Conservation (phyloP, 352 stramenopile species). For the Pythium pectinolyticum region DNA sequence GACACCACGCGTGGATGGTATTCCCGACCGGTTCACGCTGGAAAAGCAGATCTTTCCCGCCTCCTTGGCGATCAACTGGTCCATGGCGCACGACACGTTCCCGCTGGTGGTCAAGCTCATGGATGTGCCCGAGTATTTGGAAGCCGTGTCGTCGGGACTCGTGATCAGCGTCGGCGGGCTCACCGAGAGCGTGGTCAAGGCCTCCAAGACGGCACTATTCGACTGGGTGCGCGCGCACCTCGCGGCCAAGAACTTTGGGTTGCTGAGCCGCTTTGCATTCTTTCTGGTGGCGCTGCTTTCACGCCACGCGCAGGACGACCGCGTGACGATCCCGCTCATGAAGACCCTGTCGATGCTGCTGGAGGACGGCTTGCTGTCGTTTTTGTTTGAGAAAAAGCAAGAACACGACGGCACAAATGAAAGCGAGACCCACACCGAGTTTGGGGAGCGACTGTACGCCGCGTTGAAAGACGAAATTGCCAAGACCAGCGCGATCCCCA, state of each 20-base stretch:
- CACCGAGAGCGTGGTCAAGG: conserved; percentile 93
- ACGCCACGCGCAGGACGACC: conserved; percentile 65
- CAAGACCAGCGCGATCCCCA: conserved; percentile 56
- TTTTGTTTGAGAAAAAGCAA: conserved; percentile 49
- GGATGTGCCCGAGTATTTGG: conserved; percentile 85
- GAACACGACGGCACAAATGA: too few relatives aligned
- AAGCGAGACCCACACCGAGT: conserved; percentile 35
- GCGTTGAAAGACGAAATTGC: conserved; percentile 71
- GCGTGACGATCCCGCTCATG: conserved; percentile 84
- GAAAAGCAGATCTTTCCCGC: conserved; percentile 60
- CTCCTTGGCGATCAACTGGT: conserved; percentile 69
- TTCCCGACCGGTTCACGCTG: conserved; percentile 76
- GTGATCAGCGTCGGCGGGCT: conserved; percentile 94
- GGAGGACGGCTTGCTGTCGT: conserved; percentile 53
- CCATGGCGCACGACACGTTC: conserved; percentile 89
- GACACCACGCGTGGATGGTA: conserved; percentile 61
- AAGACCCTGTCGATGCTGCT: conserved; percentile 85
- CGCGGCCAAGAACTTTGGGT: conserved; percentile 57
- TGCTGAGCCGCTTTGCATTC: conserved; percentile 68
- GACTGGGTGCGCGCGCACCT: conserved; percentile 56
- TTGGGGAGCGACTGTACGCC: conserved; percentile 61
- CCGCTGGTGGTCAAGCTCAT: conserved; percentile 86
- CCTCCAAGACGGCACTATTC: conserved; percentile 63
- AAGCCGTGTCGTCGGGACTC: conserved; percentile 86
- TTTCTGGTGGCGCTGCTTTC: conserved; percentile 65